These are phyloP conservation scores for Candida sojae DNA, from an alignment of 1,139 yeast species.

Conservation along the genomic window DNA sequence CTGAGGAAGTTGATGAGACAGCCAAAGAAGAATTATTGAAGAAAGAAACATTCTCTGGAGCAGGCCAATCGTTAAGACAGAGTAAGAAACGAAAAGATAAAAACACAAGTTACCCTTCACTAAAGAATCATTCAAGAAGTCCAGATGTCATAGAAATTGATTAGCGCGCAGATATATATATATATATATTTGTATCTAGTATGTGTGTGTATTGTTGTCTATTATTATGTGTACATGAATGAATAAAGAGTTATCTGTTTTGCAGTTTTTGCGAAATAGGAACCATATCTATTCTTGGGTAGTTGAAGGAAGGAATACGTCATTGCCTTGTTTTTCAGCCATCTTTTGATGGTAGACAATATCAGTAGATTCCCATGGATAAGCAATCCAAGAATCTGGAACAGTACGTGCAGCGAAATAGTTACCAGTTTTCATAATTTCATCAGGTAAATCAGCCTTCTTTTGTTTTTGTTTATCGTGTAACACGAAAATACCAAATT, in stretches of 20 bases:
- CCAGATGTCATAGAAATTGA: conserved; percentile 84
- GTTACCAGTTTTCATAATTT: conserved; percentile 63
- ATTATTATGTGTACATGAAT: background rate
- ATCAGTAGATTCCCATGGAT: conserved; percentile 95
- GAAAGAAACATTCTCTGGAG: conserved; percentile 49
- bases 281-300: conserved; percentile 14
- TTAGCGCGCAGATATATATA: conserved; percentile 26
- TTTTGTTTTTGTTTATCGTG: conserved; percentile 92
- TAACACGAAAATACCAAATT: conserved; percentile 85
- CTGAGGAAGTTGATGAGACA: conserved; percentile 41
- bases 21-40: conserved; percentile 16
- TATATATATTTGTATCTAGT: background rate
- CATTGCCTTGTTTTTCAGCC: conserved; percentile 75
- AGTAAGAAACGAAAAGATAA: conserved; percentile 72
- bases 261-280: background rate
- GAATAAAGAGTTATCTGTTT: background rate
- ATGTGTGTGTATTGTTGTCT: background rate
- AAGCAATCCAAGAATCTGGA: conserved; percentile 95
- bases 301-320: conserved; percentile 46
- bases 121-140: conserved; percentile 56
- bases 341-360: conserved; percentile 82
- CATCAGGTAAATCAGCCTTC: conserved; percentile 73
- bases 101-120: conserved; percentile 41
- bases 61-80: conserved; percentile 73
- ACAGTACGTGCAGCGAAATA: conserved; percentile 91